Base-by-base conservation (phyloP, 2,329 filamentous ascomycete species). In the Colletotrichum australisinense region DNA sequence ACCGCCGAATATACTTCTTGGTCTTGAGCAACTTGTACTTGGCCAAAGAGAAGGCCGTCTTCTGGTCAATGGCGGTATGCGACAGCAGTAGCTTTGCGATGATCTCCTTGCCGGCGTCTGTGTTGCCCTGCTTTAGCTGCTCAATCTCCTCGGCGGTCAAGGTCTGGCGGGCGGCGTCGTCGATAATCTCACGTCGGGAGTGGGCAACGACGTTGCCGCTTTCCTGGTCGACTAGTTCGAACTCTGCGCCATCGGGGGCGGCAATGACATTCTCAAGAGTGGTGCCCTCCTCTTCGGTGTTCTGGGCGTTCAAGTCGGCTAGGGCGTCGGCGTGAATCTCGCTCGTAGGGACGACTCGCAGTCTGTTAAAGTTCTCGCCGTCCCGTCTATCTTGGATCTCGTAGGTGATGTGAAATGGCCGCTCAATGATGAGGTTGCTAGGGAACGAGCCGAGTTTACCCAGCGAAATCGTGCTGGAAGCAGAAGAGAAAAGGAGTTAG, bases 21-120 rank as follows among this genome's bases (percentile, higher is more conserved):
- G 94, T 93, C 85, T 99, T 99, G 58, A 97, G 88, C 22, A 98
- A 86, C 79, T 97, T 98, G 84, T 99, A 99, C 83, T 99, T 99
- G 56, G 96, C 95, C 71, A 98, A 86, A 2, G 95, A 97, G 79
- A 97, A 99, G 0, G 92, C 89, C 0, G 97, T 98, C 87, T 99
- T 99, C 84, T 98, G 93, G 77, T 97, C 95, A 56, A 99, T 88
- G 1, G 93, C 94, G 22, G 94, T 92, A 82, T 99, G 97, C 56
- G 95, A 97, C 35, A 95, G 89, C 83, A 99, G 90, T 30, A 99
- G 91, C 83, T 95, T 97, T n/a, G 94, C 93, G 75, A 99, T 97
- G 60, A 99, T 89, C 64, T 97, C 95, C 81, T 94, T 93, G 14
- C 95, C 96, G 0, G 94, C 94, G 5, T 92, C 92, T 4, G 92